phyloP scores from a whole-genome alignment of 2,329 filamentous ascomycete genomes.

The Pseudogymnoascus sp. region DNA sequence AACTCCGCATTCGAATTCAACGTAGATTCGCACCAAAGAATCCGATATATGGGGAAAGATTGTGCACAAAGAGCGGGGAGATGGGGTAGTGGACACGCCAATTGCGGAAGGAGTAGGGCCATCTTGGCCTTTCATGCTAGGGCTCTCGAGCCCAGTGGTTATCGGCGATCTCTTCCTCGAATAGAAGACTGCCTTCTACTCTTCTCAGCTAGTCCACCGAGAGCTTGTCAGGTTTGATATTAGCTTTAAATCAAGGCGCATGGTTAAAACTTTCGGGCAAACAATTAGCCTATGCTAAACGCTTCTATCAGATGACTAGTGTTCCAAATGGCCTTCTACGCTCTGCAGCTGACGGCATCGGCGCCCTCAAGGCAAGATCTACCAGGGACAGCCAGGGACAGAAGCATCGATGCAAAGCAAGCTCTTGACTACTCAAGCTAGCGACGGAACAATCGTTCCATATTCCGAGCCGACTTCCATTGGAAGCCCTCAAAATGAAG shows the following conservation, averaged over 20 bases:
- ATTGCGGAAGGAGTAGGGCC: not conserved
- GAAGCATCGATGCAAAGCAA: not conserved
- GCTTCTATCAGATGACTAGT: not conserved
- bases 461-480: not conserved
- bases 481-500: conserved; percentile 1
- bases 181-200: not conserved
- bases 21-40: not conserved
- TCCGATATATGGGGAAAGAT: not conserved
- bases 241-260: not conserved
- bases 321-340: conserved; percentile 1
- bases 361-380: not conserved
- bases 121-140: conserved; percentile 3
- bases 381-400: not conserved
- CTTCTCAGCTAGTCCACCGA: not conserved
- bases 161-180: not conserved
- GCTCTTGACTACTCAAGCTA: not conserved
- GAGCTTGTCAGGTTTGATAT: conserved; percentile 7
- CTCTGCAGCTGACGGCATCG: not conserved
- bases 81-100: not conserved
- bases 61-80: not conserved
- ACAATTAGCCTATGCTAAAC: not conserved
- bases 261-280: conserved; percentile 3
- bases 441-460: conserved; percentile 4
- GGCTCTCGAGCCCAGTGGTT: not conserved
- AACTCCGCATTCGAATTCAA: not conserved